Evolutionary conservation across 2,329 filamentous ascomycete species (phyloP), one percentile per base, ranked within the genome.

Genomic region (Fusarium brevicatenulatum): DNA sequence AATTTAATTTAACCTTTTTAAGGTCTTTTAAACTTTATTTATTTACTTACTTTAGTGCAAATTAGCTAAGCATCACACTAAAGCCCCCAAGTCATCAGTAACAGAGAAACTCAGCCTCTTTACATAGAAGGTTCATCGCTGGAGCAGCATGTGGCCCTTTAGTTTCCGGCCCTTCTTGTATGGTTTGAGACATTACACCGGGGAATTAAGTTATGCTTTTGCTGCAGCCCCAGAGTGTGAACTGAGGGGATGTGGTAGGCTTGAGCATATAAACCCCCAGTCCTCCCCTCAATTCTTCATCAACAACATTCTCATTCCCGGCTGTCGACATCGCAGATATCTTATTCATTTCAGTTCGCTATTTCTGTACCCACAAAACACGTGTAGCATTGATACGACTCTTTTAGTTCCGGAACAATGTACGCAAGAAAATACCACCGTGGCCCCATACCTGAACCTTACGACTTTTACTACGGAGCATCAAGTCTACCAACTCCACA

Each of bases 101-200:
- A 2, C 16, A 10, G 16, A 25, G 7, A 25, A 12, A 4, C 42
- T 25, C 10, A 16, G 42, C n/a, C n/a, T 12, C 10, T 9, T 23
- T n/a, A 5, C n/a, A 25, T 18, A 23, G 10, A 44, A 25, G n/a
- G n/a, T 44, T 25, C 42, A 25, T 25, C 10, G 10, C n/a, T 25
- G 16, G 10, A 44, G n/a, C 18, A 19, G 19, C 2, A 19, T 46
- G 23, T 13, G 23, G 12, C 18, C 23, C 13, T 11, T 25, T 9
- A 13, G 18, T 4, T 19, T 19, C 9, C 23, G 12, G 1, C 19
- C 16, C 42, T 7, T 16, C 15, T 21, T 8, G 4, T 7, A n/a
- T 3, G 3, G 30, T 9, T 9, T 2, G 1, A 11, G 7, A n/a
- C 21, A 4, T n/a, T 3, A 10, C 3, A 12, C 10, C 4, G 2